Percentiles rank a stretch among this genome's conserved stretches.
Conservation (phyloP, 345 rosid species). For the Eucalyptus brandiana region DNA sequence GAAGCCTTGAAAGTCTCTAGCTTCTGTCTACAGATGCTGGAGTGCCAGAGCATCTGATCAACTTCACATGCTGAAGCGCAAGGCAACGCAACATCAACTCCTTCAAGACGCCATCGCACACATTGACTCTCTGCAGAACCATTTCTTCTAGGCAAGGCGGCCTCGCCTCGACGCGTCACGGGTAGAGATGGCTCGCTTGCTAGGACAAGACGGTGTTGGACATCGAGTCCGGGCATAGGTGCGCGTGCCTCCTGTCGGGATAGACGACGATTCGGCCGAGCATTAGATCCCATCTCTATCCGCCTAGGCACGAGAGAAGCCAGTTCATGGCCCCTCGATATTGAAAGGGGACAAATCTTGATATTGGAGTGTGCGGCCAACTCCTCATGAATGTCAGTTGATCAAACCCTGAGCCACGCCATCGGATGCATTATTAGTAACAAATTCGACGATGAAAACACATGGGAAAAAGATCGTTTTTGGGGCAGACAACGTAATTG, state of each 20-base stretch:
- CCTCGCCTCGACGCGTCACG: neutral
- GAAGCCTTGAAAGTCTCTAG: neutral
- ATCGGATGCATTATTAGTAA: neutral
- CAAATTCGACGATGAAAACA: neutral
- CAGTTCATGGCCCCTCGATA: neutral
- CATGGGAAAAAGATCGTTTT: neutral
- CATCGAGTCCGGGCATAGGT: neutral
- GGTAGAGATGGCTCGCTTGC: neutral
- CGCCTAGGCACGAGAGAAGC: neutral
- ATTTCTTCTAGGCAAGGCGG: neutral
- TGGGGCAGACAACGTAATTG: neutral
- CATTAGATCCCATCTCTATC: neutral
- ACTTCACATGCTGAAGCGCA: neutral
- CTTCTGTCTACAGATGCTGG: neutral
- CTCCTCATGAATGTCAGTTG: neutral
- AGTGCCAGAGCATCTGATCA: neutral
- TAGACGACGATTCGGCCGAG: neutral
- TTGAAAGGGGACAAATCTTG: neutral
- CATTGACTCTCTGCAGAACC: neutral
- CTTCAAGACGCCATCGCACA: neutral
- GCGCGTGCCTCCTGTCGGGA: neutral
- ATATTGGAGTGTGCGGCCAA: neutral
- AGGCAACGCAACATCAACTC: neutral
- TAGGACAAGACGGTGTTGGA: neutral
- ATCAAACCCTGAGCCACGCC: neutral